Conservation (phyloP, 306 rosid species). For the Vicia sativa region DNA sequence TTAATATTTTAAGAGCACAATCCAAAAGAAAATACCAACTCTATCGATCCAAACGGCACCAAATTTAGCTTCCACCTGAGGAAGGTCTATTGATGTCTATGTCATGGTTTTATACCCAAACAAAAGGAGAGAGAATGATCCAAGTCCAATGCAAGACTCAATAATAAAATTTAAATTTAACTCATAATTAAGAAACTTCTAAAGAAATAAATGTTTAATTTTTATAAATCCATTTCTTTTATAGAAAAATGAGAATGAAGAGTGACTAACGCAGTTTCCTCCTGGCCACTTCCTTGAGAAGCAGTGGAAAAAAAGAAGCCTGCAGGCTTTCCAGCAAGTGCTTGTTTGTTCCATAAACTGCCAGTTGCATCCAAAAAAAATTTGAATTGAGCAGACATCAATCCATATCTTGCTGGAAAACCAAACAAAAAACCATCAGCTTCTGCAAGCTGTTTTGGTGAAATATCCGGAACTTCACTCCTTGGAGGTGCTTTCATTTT, state of each 20-base stretch:
- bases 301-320: slow-evolving; percentile 85
- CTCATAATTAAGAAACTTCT: no score
- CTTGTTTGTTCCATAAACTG: slow-evolving; percentile 76
- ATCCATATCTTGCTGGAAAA: slow-evolving; percentile 90
- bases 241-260: neutral
- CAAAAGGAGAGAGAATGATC: no score
- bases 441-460: slow-evolving; percentile 66
- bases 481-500: slow-evolving; percentile 89
- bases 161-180: no score
- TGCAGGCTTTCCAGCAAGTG: slow-evolving; percentile 88
- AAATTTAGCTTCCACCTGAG: no score
- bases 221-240: no score
- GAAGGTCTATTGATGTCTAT: no score
- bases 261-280: slow-evolving; percentile 73
- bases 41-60: no score
- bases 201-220: no score
- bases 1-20: no score
- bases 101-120: no score
- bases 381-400: slow-evolving; percentile 87
- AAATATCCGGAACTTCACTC: slow-evolving; percentile 69
- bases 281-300: slow-evolving; percentile 96
- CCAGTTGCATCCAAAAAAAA: slow-evolving; percentile 86
- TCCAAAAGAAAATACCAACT: no score
- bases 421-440: slow-evolving; percentile 89
- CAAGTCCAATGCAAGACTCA: no score